Evolutionary conservation across 352 stramenopile genomes (phyloP).

Genomic region (Pilasporangium apinafurcum): DNA sequence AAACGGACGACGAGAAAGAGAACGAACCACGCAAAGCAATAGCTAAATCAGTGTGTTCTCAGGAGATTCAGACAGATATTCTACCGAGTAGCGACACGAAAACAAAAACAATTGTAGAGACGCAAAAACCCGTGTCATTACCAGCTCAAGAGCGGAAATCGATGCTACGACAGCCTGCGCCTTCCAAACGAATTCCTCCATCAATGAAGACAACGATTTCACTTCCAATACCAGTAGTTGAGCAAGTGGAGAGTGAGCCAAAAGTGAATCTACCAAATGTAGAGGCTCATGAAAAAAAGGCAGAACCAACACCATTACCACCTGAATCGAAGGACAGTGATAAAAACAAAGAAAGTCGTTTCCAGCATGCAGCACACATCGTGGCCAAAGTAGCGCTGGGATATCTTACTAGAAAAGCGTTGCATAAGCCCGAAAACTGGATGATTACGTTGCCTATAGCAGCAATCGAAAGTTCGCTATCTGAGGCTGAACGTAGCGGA

Average conservation of each 20-base stretch:
- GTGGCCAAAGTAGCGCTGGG: conserved; percentile 48
- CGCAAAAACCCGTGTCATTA: too few relatives aligned
- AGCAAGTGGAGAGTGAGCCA: too few relatives aligned
- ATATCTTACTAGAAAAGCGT: conserved; percentile 23
- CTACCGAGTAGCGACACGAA: too few relatives aligned
- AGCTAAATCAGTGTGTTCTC: not conserved
- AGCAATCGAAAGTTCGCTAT: conserved; percentile 23
- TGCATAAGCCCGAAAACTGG: conserved; percentile 51
- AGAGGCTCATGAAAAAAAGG: not conserved
- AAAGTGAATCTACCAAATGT: too few relatives aligned
- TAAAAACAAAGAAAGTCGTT: conserved; percentile 8
- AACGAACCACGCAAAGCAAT: conserved; percentile 3
- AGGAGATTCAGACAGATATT: conserved; percentile 27
- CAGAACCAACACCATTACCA: not conserved
- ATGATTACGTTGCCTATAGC: conserved; percentile 24
- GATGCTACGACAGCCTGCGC: too few relatives aligned
- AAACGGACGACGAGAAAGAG: conserved; percentile 43
- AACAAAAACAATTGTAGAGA: too few relatives aligned
- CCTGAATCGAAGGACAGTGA: not conserved
- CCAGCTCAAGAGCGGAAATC: too few relatives aligned
- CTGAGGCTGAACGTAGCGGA: conserved; percentile 15
- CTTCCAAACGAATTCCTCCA: too few relatives aligned
- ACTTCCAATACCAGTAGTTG: conserved; percentile 6
- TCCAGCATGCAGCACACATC: conserved; percentile 29
- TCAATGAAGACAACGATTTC: not conserved